Percentiles rank a stretch among this genome's conserved stretches.
phyloP scores from a whole-genome alignment of 2,329 filamentous ascomycete species.

The Alternaria sp. region DNA sequence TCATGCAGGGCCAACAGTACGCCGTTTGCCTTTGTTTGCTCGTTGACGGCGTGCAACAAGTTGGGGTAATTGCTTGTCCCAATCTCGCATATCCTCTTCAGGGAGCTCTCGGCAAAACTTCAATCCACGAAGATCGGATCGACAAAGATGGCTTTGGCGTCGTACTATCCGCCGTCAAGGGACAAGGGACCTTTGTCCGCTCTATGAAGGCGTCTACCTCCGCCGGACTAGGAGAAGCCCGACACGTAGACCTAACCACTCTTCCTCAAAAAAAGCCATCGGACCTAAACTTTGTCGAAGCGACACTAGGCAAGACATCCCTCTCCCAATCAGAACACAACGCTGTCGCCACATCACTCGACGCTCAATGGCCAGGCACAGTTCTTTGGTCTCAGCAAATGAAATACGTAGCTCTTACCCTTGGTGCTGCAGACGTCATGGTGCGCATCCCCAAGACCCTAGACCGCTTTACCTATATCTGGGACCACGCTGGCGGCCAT shows the following conservation, averaged over 20 bases:
- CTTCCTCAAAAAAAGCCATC: constrained; percentile 40
- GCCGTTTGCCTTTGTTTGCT: constrained; percentile 68
- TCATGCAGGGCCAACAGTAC: constrained; percentile 69
- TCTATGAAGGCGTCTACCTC: constrained; percentile 44
- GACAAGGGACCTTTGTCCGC: constrained; percentile 56
- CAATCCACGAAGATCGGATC: constrained; percentile 51
- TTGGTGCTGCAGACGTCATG: constrained; percentile 60
- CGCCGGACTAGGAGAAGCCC: constrained; percentile 44
- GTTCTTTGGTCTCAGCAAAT: constrained; percentile 64
- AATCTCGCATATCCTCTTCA: constrained; percentile 61
- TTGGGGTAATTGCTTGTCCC: constrained; percentile 69
- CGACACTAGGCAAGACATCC: constrained; percentile 51
- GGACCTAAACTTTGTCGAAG: constrained; percentile 58
- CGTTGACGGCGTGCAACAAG: constrained; percentile 64
- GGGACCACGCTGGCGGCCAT: constrained; percentile 65
- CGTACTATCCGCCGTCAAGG: constrained; percentile 59
- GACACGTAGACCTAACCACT: constrained; percentile 38
- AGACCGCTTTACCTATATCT: constrained; percentile 59
- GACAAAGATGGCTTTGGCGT: constrained; percentile 54
- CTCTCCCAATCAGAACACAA: constrained; percentile 50
- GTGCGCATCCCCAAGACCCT: constrained; percentile 58
- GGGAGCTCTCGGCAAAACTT: constrained; percentile 25
- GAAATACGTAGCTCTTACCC: constrained; percentile 62
- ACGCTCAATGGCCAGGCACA: constrained; percentile 57
- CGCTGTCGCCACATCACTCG: constrained; percentile 51